A percentile compares a stretch with the other conserved stretches of the same genome.
phyloP scores from a whole-genome alignment of 2,329 filamentous ascomycete genomes.

The Alternaria incomplexa region DNA sequence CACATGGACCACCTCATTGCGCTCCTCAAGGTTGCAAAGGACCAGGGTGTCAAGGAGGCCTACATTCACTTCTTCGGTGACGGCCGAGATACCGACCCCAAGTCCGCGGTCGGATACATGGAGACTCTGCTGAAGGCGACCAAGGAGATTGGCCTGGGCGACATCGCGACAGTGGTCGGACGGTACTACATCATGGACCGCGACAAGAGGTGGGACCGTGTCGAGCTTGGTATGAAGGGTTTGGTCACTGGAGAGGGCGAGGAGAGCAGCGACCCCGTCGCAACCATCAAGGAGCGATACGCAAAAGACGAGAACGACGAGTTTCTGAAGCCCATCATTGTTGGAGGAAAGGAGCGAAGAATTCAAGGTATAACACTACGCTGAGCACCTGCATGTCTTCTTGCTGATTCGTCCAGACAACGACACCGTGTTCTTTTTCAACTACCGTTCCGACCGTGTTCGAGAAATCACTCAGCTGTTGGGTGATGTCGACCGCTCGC shows the following conservation, averaged over 20 bases:
- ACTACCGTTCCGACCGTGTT: constrained; percentile 98
- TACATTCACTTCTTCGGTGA: constrained; percentile 99
- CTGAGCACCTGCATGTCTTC: constrained; percentile 37
- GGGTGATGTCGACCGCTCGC: constrained; percentile 89
- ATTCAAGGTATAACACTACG: constrained; percentile 69
- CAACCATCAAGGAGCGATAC: constrained; percentile 87
- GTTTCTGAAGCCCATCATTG: constrained; percentile 97
- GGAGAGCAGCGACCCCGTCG: constrained; percentile 80
- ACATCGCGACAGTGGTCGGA: constrained; percentile 91
- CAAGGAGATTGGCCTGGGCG: constrained; percentile 83
- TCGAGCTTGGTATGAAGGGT: constrained; percentile 88
- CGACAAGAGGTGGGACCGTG: constrained; percentile 97
- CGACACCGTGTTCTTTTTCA: constrained; percentile 99
- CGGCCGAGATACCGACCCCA: constrained; percentile 96
- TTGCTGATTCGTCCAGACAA: constrained; percentile 64
- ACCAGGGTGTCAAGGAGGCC: constrained; percentile 83
- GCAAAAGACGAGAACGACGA: constrained; percentile 89
- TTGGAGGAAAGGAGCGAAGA: constrained; percentile 83
- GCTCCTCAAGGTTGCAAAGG: constrained; percentile 88
- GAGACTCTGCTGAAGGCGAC: constrained; percentile 80
- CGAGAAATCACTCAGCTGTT: constrained; percentile 95
- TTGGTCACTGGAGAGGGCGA: constrained; percentile 87
- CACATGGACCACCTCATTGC: constrained; percentile 93
- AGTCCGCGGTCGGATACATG: constrained; percentile 88
- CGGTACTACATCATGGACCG: constrained; percentile 99